Evolutionary conservation across 805 yeast species (phyloP), one percentile per base, ranked within the genome.

Genomic region (Suhomyces sp.): DNA sequence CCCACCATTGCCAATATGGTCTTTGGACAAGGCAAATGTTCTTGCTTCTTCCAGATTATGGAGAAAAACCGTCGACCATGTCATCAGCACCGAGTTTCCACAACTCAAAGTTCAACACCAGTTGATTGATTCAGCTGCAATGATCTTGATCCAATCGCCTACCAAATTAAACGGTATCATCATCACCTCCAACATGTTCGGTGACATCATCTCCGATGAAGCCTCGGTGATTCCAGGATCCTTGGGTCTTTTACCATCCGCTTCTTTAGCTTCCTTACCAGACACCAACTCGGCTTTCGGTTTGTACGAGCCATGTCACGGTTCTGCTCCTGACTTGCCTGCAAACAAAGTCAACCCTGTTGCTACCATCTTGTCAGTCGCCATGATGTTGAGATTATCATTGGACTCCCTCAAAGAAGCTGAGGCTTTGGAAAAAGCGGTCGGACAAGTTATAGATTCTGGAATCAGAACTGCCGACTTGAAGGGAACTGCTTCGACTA

Each of bases 181-280:
- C 47, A 83, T 94, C 67, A 93, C 98, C 44, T 85, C 87, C 63
- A 94, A 94, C 77, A 93, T 94, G 96, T 94, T 94, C 70, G 99
- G 99, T 66, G 99, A 94, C 71, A 94, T 94, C 70, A 89, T 94
- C 63, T 88, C 96, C 51, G 99, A 94, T 71, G 99, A 94, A 77
- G 97, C 98, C 27, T 87, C 96, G 17, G 97, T 92, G 47, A 94
- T 94, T 62, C 99, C 99, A 43, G 99, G 99, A 44, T 93, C 98
- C 22, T 79, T 94, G 57, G 99, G 99, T 55, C 81, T 94, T 60
- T 81, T 94, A 58, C 99, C 99, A 47, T 89, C 97, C 51, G 96
- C 99, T 3, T 93, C 98, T 19, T 82, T 94, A 65, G 94, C 97
- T 3, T 90, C 97, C n/a, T 80, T 94, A 66, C 99, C 99, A 49